Conservation (phyloP, 768 basidiomycete genomes). For the Tricholoma saponaceum region DNA sequence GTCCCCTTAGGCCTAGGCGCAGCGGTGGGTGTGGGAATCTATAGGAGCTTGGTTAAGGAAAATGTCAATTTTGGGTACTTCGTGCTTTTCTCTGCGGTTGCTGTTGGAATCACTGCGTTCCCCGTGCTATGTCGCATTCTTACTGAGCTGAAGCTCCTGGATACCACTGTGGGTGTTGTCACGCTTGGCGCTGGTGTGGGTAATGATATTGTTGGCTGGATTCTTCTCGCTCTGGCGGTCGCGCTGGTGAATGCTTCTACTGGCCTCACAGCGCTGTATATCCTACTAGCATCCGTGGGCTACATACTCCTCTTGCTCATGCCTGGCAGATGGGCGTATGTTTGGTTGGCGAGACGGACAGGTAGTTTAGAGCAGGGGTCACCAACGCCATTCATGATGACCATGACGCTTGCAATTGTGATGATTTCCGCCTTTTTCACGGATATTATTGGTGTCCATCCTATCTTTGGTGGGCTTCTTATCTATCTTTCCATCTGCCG, state of each 20-base stretch:
- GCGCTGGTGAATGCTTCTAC: constrained; percentile 76
- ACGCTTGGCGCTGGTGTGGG: constrained; percentile 81
- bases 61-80: constrained; percentile 74
- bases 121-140: constrained; percentile 84
- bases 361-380: constrained; percentile 71
- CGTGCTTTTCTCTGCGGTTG: constrained; percentile 80
- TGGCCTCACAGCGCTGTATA: constrained; percentile 75
- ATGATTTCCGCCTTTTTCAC: constrained; percentile 80
- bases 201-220: constrained; percentile 77
- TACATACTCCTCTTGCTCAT: constrained; percentile 65
- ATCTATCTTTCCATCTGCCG: neutral
- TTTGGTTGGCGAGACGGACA: constrained; percentile 61
- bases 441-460: constrained; percentile 77
- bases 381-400: constrained; percentile 77
- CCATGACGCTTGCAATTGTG: constrained; percentile 68
- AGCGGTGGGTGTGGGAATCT: constrained; percentile 68
- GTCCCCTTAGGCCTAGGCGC: constrained; percentile 82
- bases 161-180: constrained; percentile 81
- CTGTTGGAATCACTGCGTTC: constrained; percentile 79
- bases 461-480: constrained; percentile 51
- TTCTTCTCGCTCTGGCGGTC: constrained; percentile 78
- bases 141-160: constrained; percentile 75
- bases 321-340: constrained; percentile 59
- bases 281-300: constrained; percentile 65
- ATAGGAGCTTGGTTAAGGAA: constrained; percentile 57